phyloP scores from a whole-genome alignment of 371 early-diverging fungal genomes.

The Chytridium lagenaria region DNA sequence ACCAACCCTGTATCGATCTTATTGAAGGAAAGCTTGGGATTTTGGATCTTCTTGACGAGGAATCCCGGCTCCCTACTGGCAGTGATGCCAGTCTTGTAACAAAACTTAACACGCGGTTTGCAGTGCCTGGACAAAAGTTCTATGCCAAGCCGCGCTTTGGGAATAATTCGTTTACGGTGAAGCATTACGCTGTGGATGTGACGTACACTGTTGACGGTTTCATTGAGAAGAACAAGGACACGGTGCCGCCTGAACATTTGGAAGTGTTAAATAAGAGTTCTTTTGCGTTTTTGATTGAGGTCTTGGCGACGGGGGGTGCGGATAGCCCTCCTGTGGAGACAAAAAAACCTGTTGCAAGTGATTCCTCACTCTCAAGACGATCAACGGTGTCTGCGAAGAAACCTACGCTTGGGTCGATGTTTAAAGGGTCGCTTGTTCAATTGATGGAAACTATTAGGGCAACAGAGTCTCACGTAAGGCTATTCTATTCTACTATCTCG shows the following conservation, averaged over 20 bases:
- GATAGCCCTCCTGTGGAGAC: too few species aligned
- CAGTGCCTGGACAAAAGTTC: conserved; percentile 70
- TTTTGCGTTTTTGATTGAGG: conserved; percentile 78
- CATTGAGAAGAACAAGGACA: conserved; percentile 98
- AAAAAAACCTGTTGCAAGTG: not conserved
- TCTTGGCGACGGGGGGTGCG: conserved; percentile 54
- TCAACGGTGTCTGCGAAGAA: conserved; percentile 52
- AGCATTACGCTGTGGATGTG: conserved; percentile 79
- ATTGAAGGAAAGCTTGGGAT: conserved; percentile 97
- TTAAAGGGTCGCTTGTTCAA: conserved; percentile 82
- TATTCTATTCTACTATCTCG: not conserved
- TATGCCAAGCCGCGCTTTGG: conserved; percentile 91
- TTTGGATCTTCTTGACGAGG: conserved; percentile 95
- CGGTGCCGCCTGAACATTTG: conserved; percentile 92
- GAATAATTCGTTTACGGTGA: conserved; percentile 69
- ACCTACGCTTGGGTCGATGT: conserved; percentile 89
- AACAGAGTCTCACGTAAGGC: conserved; percentile 80
- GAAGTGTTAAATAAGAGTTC: conserved; percentile 70
- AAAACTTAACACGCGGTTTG: conserved; percentile 84
- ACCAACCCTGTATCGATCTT: conserved; percentile 98
- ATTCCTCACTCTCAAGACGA: conserved; percentile 30
- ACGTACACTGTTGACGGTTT: conserved; percentile 90
- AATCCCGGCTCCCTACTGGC: conserved; percentile 91
- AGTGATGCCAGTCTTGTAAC: conserved; percentile 81
- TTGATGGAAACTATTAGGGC: conserved; percentile 93